Conservation (phyloP, 169 alveolate species). For the Babesia divergens region DNA sequence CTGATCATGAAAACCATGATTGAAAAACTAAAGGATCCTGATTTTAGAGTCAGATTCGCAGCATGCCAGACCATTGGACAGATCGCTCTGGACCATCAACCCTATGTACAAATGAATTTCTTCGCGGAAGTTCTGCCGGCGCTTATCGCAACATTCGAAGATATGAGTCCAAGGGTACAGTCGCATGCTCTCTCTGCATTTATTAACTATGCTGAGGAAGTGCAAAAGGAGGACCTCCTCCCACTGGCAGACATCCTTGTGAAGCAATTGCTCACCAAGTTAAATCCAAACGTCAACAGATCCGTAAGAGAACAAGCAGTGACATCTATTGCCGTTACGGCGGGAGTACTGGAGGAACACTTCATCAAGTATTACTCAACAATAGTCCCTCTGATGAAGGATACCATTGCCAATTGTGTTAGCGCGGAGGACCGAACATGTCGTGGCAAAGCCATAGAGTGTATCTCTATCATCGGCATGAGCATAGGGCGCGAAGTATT, state of each 20-base stretch:
- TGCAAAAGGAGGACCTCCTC: slow-evolving; percentile 76
- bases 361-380: slow-evolving; percentile 81
- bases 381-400: slow-evolving; percentile 83
- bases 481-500: slow-evolving; percentile 80
- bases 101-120: slow-evolving; percentile 82
- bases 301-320: slow-evolving; percentile 86
- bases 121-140: slow-evolving; percentile 75
- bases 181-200: slow-evolving; percentile 90
- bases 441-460: slow-evolving; percentile 87
- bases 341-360: slow-evolving; percentile 88
- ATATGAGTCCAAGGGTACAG: slow-evolving; percentile 80
- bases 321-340: slow-evolving; percentile 87
- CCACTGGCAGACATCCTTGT: slow-evolving; percentile 80
- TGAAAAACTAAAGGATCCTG: slow-evolving; percentile 79
- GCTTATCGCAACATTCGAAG: slow-evolving; percentile 80
- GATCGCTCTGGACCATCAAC: slow-evolving; percentile 87
- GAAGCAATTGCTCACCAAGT: slow-evolving; percentile 75
- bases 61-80: slow-evolving; percentile 91
- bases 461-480: slow-evolving; percentile 86
- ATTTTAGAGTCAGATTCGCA: slow-evolving; percentile 87
- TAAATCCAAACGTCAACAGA: slow-evolving; percentile 64
- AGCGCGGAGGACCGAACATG: slow-evolving; percentile 81
- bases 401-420: slow-evolving; percentile 71
- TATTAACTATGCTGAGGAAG: slow-evolving; percentile 87
- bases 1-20: slow-evolving; percentile 76